Conservation (phyloP, 176 grass and related monocot species). For the Paspalum notatum region DNA sequence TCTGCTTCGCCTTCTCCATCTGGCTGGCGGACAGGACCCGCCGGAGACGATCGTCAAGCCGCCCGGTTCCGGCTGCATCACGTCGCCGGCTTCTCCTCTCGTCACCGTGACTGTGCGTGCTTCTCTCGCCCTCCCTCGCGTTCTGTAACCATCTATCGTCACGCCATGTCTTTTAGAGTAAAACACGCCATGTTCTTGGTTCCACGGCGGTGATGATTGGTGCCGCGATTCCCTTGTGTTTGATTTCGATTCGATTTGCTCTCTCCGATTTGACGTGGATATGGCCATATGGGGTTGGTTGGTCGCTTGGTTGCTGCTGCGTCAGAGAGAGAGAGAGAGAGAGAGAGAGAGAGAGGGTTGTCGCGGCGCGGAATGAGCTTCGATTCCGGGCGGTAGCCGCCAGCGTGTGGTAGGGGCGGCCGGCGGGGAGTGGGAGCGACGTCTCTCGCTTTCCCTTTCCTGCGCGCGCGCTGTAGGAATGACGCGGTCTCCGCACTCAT, state of each 20-base stretch:
- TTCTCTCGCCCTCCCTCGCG: not conserved
- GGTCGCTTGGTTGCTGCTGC: not conserved
- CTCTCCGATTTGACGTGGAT: constrained; percentile 14
- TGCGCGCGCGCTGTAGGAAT: not conserved
- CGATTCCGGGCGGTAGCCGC: not conserved
- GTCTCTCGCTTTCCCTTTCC: constrained; percentile 23
- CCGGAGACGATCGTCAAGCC: not conserved
- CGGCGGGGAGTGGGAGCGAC: constrained; percentile 16
- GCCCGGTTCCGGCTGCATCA: not conserved
- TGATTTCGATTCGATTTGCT: constrained; percentile 1
- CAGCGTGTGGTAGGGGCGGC: constrained; percentile 5
- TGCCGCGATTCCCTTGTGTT: not conserved
- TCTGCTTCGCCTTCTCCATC: not conserved
- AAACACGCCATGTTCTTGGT: no score
- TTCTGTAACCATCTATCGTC: not conserved
- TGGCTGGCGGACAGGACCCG: not conserved
- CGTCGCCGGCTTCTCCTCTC: not conserved
- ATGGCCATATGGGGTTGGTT: no score
- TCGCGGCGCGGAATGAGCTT: constrained; percentile 29
- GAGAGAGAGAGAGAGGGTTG: not conserved
- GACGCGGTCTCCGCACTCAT: constrained; percentile 11
- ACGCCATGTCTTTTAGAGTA: no score
- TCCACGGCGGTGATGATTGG: not conserved
- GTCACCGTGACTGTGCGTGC: constrained; percentile 27
- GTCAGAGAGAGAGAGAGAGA: not conserved